Conservation (phyloP, 208 protist genomes). For the Trypanosomatidae sp. region DNA sequence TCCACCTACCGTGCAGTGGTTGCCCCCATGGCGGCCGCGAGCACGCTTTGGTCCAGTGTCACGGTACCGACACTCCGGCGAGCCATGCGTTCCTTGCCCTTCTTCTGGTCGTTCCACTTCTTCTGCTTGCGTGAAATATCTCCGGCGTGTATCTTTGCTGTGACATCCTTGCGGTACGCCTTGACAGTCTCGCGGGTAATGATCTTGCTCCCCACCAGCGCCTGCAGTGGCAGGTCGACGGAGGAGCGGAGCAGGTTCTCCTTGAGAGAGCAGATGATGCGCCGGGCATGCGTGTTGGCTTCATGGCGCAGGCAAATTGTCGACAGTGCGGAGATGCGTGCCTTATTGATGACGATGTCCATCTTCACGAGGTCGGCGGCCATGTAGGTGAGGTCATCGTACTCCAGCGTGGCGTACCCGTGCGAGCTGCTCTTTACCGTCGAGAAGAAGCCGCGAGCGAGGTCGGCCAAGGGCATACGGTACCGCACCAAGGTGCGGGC, state of each 20-base stretch:
- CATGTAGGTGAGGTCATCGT: constrained; percentile 92
- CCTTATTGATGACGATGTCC: constrained; percentile 92
- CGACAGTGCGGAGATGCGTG: constrained; percentile 91
- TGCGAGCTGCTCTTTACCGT: constrained; percentile 89
- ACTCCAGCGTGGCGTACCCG: constrained; percentile 96
- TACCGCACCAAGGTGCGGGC: constrained; percentile 75
- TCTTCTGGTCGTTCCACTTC: constrained; percentile 97
- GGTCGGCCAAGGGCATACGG: constrained; percentile 92
- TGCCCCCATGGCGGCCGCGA: constrained; percentile 89
- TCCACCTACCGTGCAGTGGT: constrained; percentile 32
- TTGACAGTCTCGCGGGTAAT: constrained; percentile 93
- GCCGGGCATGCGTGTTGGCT: constrained; percentile 55
- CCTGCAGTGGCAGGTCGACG: constrained; percentile 94
- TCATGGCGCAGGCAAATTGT: constrained; percentile 82
- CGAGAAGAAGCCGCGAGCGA: constrained; percentile 96
- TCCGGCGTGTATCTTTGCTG: constrained; percentile 95
- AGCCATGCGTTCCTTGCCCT: constrained; percentile 97
- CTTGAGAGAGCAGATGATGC: constrained; percentile 85
- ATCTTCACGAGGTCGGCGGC: constrained; percentile 91
- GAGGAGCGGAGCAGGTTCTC: constrained; percentile 86
- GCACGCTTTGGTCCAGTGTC: constrained; percentile 91
- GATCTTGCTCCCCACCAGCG: constrained; percentile 84
- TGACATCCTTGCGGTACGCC: constrained; percentile 95
- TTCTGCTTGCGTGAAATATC: constrained; percentile 97
- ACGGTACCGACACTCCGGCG: constrained; percentile 90